A percentile compares a stretch with the other conserved stretches of the same genome.
Conservation (phyloP, 1,139 yeast genomes). For the Komagataea norvegica region DNA sequence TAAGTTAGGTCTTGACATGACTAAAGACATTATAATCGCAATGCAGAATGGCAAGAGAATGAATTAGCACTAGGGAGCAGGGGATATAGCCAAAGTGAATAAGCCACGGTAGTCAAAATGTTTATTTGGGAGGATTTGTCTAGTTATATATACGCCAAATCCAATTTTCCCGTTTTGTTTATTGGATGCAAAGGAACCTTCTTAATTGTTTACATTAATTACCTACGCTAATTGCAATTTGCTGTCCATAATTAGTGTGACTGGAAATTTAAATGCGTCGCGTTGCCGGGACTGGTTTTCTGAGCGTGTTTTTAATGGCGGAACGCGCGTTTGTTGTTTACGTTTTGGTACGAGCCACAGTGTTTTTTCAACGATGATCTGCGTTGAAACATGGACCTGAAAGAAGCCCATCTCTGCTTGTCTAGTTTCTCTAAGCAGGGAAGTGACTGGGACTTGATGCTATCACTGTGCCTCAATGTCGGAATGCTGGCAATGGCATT, state of each 20-base stretch:
- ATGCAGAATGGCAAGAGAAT: neutral
- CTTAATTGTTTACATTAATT: conserved; percentile 12
- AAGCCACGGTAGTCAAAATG: too few relatives aligned
- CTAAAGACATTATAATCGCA: conserved; percentile 13
- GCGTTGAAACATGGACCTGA: too few relatives aligned
- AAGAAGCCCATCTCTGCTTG: neutral
- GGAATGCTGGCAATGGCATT: too few relatives aligned
- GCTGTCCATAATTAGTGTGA: neutral
- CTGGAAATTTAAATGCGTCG: conserved; percentile 1
- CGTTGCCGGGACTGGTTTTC: neutral
- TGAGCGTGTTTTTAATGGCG: neutral
- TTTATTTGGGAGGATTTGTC: neutral
- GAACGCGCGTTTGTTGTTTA: conserved; percentile 6
- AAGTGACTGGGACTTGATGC: too few relatives aligned
- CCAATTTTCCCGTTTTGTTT: conserved; percentile 1
- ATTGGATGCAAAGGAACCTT: neutral
- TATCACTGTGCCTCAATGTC: too few relatives aligned
- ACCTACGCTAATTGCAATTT: conserved; percentile 1
- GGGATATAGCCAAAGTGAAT: too few relatives aligned
- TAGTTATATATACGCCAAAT: neutral
- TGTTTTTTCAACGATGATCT: too few relatives aligned
- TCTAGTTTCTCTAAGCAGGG: too few relatives aligned
- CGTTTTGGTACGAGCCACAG: conserved; percentile 7
- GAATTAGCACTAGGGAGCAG: neutral
- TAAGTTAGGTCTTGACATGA: conserved; percentile 14